Evolutionary conservation across 73 alveolate species (phyloP), one percentile per base, ranked within the genome.

Genomic region (Paramecium tetraurelia): DNA sequence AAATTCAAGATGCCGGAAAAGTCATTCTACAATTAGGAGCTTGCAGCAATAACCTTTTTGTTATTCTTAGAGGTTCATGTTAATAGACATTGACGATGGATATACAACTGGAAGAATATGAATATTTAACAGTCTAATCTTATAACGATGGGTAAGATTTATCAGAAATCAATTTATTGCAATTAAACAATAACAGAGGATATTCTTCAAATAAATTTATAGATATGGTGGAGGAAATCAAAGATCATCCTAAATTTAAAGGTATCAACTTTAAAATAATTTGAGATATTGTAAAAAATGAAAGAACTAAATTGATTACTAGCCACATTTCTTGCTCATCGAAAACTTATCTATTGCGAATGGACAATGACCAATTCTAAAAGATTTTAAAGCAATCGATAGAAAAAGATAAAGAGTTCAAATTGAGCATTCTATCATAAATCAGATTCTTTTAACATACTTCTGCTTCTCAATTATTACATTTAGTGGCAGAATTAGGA

Each of bases 111-210:
- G n/a, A 31, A 16, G 59, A 72, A 12, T 36, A 36, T 36, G 36
- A 72, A 36, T 16, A 72, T 40, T 72, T 72, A 21, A 40, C 59
- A 16, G 86, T 72, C 2, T 40, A 72, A 72, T 36, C 86, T 29
- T 72, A 72, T 72, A 35, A 16, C 35, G 86, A 72, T 72, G 86
- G 86, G n/a, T 36, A 72, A 72, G 57, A 72, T 72, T 36, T 72
- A 36, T 72, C 86, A 72, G 86, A 72, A 72, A 36, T 72, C 18
- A 72, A 72, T 72, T 43, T 72, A 29, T 36, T 72, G 7, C 18
- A 33, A 72, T 18, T 40, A 38, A 72, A 72, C 38, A 72, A 40
- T 72, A 40, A 20, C 12, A 36, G 33, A 72, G 86, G 57, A 33
- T 36, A 72, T 72, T 33, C 86, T 14, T 18, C 18, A 4, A 72